A percentile compares a stretch with the other conserved stretches of the same genome.
These are phyloP conservation scores for Tetrahymena elliotti DNA, from an alignment of 73 alveolate genomes.

Conservation along the genomic window DNA sequence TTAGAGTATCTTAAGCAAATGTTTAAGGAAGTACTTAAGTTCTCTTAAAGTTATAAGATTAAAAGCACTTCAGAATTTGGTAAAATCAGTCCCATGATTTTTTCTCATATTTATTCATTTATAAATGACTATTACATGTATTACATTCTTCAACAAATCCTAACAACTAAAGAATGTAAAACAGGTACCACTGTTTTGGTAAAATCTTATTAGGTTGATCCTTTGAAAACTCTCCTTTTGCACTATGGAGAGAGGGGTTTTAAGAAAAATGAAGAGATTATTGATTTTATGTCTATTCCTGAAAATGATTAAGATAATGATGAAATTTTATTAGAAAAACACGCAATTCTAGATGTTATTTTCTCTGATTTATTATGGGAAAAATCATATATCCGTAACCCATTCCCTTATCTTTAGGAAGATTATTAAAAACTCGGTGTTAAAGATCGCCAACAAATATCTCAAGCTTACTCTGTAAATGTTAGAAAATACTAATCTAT, in stretches of 20 bases:
- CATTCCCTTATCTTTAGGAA: background rate
- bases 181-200: background rate
- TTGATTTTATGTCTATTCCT: background rate
- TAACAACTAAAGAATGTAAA: background rate
- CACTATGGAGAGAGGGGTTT: background rate
- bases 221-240: background rate
- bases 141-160: background rate
- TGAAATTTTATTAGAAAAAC: background rate
- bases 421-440: background rate
- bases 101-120: background rate
- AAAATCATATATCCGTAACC: background rate
- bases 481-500: background rate
- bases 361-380: background rate
- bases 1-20: background rate
- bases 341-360: background rate
- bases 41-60: background rate
- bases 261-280: background rate
- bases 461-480: background rate
- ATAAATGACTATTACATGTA: background rate
- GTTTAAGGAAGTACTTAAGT: background rate
- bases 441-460: background rate
- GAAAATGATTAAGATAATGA: background rate
- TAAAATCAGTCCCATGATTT: background rate
- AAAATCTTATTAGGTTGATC: background rate
- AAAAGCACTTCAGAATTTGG: background rate